These are phyloP conservation scores for Akanthomyces uredinophilus DNA, from an alignment of 2,329 filamentous ascomycete species.

Conservation along the genomic window DNA sequence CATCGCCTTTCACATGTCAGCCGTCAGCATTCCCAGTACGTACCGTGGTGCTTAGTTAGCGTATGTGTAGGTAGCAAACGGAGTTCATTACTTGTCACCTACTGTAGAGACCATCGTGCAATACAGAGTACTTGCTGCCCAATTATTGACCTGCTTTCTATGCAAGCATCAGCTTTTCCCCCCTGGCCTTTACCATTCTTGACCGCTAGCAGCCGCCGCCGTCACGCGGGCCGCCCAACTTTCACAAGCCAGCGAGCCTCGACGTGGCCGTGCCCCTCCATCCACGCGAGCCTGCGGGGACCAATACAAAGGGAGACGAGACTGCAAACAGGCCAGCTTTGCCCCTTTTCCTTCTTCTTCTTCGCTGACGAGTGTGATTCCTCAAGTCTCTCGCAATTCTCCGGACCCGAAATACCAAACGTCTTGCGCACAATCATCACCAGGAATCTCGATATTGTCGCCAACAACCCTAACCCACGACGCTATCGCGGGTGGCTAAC, in stretches of 20 bases:
- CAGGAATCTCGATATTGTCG: not conserved
- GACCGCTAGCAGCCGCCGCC: not conserved
- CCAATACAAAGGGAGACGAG: not conserved
- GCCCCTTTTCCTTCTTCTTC: not conserved
- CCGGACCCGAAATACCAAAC: not conserved
- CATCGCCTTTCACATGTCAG: not conserved
- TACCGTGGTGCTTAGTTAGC: too few relatives aligned
- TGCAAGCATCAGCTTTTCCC: too few relatives aligned
- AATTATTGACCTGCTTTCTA: not conserved
- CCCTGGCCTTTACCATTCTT: not conserved
- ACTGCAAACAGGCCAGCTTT: not conserved
- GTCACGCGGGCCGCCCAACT: not conserved
- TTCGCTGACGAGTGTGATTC: not conserved
- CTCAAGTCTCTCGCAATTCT: too few relatives aligned
- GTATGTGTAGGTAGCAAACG: not conserved
- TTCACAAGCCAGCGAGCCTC: constrained; percentile 6
- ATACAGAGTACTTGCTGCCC: not conserved
- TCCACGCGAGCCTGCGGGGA: not conserved
- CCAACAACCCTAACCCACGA: constrained; percentile 8
- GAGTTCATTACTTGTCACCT: not conserved
- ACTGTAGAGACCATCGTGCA: not conserved
- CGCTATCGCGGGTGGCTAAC: not conserved
- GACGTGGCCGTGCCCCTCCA: not conserved
- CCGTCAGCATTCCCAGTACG: not conserved
- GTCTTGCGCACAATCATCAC: not conserved